Conservation (phyloP, 345 rosid species). For the Salix udensis region DNA sequence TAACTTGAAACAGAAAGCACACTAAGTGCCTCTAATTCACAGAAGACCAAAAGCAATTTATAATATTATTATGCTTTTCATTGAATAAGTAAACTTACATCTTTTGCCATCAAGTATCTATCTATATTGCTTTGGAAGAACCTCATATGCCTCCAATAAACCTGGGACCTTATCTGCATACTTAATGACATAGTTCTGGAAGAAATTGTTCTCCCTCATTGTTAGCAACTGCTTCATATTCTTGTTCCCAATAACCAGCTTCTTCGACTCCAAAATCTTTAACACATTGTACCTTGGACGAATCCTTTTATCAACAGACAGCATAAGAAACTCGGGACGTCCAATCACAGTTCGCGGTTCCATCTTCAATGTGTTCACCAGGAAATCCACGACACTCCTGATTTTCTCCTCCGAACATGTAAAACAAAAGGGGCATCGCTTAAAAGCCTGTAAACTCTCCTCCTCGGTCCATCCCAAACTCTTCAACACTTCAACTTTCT, state of each 20-base stretch:
- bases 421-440: conserved; percentile 4
- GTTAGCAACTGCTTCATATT: background rate
- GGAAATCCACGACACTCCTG: conserved; percentile 13
- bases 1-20: background rate
- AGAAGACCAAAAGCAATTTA: background rate
- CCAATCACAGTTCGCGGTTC: background rate
- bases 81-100: background rate
- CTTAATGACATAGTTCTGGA: conserved; percentile 15
- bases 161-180: conserved; percentile 12
- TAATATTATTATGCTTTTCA: background rate
- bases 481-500: conserved; percentile 24
- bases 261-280: conserved; percentile 22
- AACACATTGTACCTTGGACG: conserved; percentile 19
- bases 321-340: conserved; percentile 15
- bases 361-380: conserved; percentile 14
- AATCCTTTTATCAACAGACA: conserved; percentile 19
- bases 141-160: conserved; percentile 8
- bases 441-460: conserved; percentile 18
- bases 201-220: conserved; percentile 14
- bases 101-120: background rate
- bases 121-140: background rate
- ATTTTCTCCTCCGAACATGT: conserved; percentile 18
- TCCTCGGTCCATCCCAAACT: conserved; percentile 33
- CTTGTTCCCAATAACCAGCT: conserved; percentile 8
- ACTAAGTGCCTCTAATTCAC: background rate